A percentile compares a stretch with the other conserved stretches of the same genome.
Conservation (phyloP, 257 asterid species). For the Galeopsis tetrahit region DNA sequence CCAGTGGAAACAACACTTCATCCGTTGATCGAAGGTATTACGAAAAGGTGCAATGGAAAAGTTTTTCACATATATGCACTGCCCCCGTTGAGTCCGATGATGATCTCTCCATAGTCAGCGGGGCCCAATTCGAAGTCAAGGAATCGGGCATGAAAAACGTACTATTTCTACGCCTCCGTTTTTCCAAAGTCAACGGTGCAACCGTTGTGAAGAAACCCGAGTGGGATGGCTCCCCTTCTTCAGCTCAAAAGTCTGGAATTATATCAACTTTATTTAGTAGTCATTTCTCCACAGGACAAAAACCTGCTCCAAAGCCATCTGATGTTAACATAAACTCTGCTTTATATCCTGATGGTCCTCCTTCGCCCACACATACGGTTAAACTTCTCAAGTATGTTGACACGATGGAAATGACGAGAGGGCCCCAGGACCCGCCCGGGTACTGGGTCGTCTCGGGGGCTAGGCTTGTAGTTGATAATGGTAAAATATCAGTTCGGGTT, state of each 20-base stretch:
- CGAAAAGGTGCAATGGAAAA: slow-evolving; percentile 79
- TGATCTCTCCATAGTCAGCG: slow-evolving; percentile 66
- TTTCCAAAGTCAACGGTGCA: slow-evolving; percentile 62
- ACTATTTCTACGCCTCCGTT: slow-evolving; percentile 61
- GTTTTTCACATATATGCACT: slow-evolving; percentile 74
- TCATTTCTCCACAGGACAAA: slow-evolving; percentile 58
- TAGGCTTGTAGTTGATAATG: slow-evolving; percentile 67
- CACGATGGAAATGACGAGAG: slow-evolving; percentile 73
- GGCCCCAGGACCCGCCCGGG: slow-evolving; percentile 78
- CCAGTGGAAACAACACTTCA: slow-evolving; percentile 31
- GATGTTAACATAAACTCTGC: slow-evolving; percentile 73
- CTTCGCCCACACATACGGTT: slow-evolving; percentile 61
- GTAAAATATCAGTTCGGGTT: slow-evolving; percentile 68
- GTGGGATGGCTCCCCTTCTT: slow-evolving; percentile 80
- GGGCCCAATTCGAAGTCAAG: slow-evolving; percentile 66
- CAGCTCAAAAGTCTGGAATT: slow-evolving; percentile 72
- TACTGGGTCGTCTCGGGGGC: slow-evolving; percentile 89
- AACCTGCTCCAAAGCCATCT: slow-evolving; percentile 64
- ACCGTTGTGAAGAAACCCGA: slow-evolving; percentile 59
- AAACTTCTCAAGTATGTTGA: slow-evolving; percentile 72
- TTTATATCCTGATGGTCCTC: slow-evolving; percentile 76
- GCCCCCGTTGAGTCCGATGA: slow-evolving; percentile 74
- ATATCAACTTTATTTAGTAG: slow-evolving; percentile 60
- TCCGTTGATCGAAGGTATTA: slow-evolving; percentile 63
- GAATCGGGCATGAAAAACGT: slow-evolving; percentile 71